Conservation (phyloP, 139 green algal genomes). For the Dunaliella sp. region DNA sequence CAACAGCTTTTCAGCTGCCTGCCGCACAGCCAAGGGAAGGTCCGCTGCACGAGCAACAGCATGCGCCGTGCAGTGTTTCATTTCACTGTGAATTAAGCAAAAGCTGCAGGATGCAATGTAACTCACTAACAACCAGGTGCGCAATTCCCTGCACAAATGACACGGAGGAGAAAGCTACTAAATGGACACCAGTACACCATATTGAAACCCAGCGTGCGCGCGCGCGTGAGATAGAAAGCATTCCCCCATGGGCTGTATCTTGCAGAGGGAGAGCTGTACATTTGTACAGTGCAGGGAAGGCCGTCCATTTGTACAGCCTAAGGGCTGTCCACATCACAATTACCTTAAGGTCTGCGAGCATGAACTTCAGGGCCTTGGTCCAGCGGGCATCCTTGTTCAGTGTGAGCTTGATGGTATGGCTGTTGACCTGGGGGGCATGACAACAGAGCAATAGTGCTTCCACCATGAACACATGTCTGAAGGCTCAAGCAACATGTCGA, state of each 20-base stretch:
- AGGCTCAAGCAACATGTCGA: too few species aligned
- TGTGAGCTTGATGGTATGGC: conserved; percentile 75
- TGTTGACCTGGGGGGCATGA: conserved; percentile 57
- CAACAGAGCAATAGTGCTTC: too few species aligned
- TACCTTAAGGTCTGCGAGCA: conserved; percentile 77
- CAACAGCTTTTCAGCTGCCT: background rate
- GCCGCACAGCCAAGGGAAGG: background rate
- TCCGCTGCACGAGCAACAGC: background rate
- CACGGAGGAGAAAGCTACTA: background rate
- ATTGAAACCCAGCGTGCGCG: background rate
- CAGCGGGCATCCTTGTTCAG: conserved; percentile 87
- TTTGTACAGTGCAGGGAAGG: background rate
- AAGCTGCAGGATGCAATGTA: too few species aligned
- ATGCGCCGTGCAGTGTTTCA: background rate
- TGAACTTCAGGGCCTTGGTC: conserved; percentile 94
- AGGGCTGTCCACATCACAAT: conserved; percentile 33
- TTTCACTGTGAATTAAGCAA: too few species aligned
- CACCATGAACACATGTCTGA: too few species aligned
- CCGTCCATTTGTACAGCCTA: background rate
- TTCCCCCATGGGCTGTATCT: background rate
- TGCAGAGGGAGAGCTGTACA: background rate
- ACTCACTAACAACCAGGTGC: too few species aligned
- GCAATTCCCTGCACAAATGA: too few species aligned
- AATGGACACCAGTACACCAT: background rate
- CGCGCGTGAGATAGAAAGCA: too few species aligned